Evolutionary conservation across 2,329 filamentous ascomycete genomes (phyloP), one percentile per base, ranked within the genome.

Genomic region (Trichoderma polysporum): DNA sequence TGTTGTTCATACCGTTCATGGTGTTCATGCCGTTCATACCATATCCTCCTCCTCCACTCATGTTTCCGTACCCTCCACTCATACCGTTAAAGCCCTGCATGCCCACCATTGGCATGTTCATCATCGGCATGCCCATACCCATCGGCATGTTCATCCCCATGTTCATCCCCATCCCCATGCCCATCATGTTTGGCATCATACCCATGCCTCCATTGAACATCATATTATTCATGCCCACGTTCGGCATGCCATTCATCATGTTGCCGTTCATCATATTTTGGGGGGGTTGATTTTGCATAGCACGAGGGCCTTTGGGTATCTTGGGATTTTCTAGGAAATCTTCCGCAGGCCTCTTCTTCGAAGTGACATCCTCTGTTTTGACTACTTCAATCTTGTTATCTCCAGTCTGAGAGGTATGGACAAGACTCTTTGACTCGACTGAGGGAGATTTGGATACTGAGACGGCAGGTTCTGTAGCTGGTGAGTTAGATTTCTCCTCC

Each of bases 331-430:
- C 87, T 7, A 85, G 80, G 35, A 84, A 84, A 61, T 93, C 90
- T 39, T 94, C 92, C 15, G 93, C 93, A 12, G 91, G 86, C 25
- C 95, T 88, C 81, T 98, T 99, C 80, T 91, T 95, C 29, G 86
- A 81, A 66, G 79, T 79, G 61, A 66, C 68, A 29, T 76, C 74
- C 29, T 77, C 74, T 4, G 72, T 74, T 69, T 73, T 78, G 68
- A 68, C 60, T 41, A 63, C 66, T n/a, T 75, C 74, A 9, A 70
- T 65, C 35, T 81, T 69, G 69, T 78, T 80, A 37, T 78, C 79
- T 56, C 79, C 76, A 12, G 78, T 73, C 67, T 82, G 35, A 29
- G 54, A 19, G 25, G 83, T 53, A 73, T 57, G 65, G 17, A 70
- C 57, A n/a, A 74, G 67, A 50, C 71, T 71, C 66, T 75, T 77